Evolutionary conservation across 1,284 basidiomycete species (phyloP).

Genomic region (Ceratobasidium papillatum): DNA sequence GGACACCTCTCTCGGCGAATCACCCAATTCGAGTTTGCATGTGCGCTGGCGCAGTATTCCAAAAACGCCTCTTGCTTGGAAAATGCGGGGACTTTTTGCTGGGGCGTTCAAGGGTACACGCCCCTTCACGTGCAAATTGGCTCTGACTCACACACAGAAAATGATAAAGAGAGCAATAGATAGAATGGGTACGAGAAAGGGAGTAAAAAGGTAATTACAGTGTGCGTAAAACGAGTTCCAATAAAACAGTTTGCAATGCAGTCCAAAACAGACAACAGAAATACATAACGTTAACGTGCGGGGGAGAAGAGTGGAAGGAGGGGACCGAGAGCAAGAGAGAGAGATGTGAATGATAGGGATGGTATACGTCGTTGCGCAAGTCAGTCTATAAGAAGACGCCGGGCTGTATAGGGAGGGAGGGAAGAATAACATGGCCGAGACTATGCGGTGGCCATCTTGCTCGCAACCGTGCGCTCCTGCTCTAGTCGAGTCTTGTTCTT

Average conservation of each 20-base stretch:
- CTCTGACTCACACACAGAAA: not conserved
- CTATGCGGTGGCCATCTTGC: slow-evolving; percentile 82
- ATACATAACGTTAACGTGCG: slow-evolving; percentile 39
- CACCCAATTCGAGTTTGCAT: not conserved
- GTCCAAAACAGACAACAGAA: slow-evolving; percentile 38
- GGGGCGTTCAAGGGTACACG: not conserved
- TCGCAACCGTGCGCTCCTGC: slow-evolving; percentile 82
- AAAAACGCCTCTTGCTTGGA: not conserved
- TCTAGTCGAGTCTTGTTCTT: slow-evolving; percentile 86
- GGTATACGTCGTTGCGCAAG: not conserved
- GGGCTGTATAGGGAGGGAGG: slow-evolving; percentile 40
- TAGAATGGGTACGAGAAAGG: slow-evolving; percentile 28
- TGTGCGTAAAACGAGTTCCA: slow-evolving; percentile 11
- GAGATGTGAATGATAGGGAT: not conserved
- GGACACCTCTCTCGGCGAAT: not conserved
- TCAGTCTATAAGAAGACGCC: slow-evolving; percentile 19
- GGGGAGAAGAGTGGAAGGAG: slow-evolving; percentile 37
- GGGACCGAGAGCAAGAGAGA: slow-evolving; percentile 30
- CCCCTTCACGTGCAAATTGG: not conserved
- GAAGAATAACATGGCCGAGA: not conserved
- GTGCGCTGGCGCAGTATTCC: not conserved
- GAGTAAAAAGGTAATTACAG: slow-evolving; percentile 36
- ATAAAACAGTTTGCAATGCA: slow-evolving; percentile 38
- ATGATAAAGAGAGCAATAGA: slow-evolving; percentile 16
- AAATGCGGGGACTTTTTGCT: no score